Base-by-base conservation (phyloP, 495 filamentous ascomycete species). In the Penicillium salamii region DNA sequence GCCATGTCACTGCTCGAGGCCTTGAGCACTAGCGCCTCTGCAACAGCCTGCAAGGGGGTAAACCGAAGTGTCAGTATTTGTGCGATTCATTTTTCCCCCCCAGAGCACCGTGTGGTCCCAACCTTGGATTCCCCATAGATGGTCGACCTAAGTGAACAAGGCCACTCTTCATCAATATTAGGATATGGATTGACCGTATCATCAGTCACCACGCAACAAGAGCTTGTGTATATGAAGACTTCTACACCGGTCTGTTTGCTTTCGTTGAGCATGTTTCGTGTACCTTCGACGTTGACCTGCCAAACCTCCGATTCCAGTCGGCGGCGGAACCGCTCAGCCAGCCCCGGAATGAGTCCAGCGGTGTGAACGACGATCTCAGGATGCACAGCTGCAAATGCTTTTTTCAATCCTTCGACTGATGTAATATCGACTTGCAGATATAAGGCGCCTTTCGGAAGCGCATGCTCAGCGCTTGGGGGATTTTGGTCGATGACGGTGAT, bases 121-220 rank as follows among this genome's bases (percentile, higher is more conserved):
- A 78, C 80, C 72, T 84, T 84, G 19, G 78, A 81, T 53, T 81
- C 76, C 18, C 80, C 79, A 56, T 86, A 86, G 26, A 79, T 74
- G 40, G 79, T 66, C 1, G 69, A 81, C 17, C 60, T 69, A 26
- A 50, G 57, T 13, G 76, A 71, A 1, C 66, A 72, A 15, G 77
- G 77, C 66, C 78, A 77, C 18, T 38, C 55, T 58, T 84, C 81
- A 52, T 80, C 69, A 47, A 80, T 75, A 56, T 84, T 80, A 11
- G 53, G 62, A 59, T 80, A 79, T 23, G 77, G 64, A 42, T 67
- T 57, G 13, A 62, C 62, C 59, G 81, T 58, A 53, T 84, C 74
- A 62, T 86, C 82, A 12, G 70, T 76, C 40, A 81, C 65, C 33
- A 77, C 74, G 18, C 77, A 78, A 52, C 77, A 82, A 51, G 64